Base-by-base conservation (phyloP, 1,139 yeast species). In the Scheffersomyces lignicola region DNA sequence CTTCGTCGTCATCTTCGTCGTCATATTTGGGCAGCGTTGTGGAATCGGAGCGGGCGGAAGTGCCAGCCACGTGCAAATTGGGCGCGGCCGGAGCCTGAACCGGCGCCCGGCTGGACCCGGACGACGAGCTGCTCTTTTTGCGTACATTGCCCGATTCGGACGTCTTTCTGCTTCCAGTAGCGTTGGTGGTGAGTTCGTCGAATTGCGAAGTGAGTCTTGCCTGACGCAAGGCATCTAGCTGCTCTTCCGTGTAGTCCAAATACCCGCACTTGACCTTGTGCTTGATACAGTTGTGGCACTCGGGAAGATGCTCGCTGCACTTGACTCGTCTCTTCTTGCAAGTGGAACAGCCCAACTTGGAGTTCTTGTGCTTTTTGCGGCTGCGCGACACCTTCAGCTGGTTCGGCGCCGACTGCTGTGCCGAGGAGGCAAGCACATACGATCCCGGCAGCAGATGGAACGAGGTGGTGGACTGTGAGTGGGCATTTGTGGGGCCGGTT, bases 291-390 rank as follows among this genome's bases (percentile, higher is more conserved):
- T 69, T 69, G 33, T 49, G 32, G 41, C 76, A 69, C 24, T 59
- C 54, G 1, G 76, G 76, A 24, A 67, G 50, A 38, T 67, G 67
- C 39, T 69, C 75, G 4, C 62, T 50, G 43, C 76, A 69, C 44
- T 69, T 69, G 37, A 69, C 73, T 34, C 74, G 41, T 40, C 76
- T 55, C 32, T 60, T 60, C 46, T 69, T 69, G 51, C 76, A 69
- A 35, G 65, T 69, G 21, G 72, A 67, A 42, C 76, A 69, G 1
- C 76, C 76, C 34, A 51, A 47, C 33, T 59, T 60, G 13, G 62
- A 54, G 36, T 61, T 61, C 34, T 58, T 60, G 37, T 61, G 67
- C 38, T 49, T 61, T 30, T 67, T 46, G 35, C 69, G 40, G 35
- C 10, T 43, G 44, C 18, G 38, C 42, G n/a, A 33, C 39, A n/a